A percentile compares a stretch with the other conserved stretches of the same genome.
These are phyloP conservation scores for Grosmannia serpens DNA, from an alignment of 2,329 filamentous ascomycete genomes.

Conservation along the genomic window DNA sequence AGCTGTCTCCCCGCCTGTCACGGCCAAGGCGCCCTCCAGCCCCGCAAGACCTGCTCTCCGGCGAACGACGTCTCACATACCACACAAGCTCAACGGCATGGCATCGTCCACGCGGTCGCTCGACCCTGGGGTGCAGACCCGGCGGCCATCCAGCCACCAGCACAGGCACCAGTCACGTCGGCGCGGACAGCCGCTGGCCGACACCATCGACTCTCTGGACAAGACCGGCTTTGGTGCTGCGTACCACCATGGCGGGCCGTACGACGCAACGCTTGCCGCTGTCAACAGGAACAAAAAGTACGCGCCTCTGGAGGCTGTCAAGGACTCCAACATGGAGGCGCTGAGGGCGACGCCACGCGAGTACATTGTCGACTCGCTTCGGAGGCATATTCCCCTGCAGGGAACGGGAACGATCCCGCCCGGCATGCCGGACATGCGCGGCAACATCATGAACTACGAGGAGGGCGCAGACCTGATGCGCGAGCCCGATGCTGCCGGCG, in stretches of 20 bases:
- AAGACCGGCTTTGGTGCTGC: conserved; percentile 42
- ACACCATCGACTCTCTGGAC: conserved; percentile 74
- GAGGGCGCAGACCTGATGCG: conserved; percentile 83
- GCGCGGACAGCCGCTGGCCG: conserved; percentile 55
- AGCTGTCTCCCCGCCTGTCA: not conserved
- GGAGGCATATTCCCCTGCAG: conserved; percentile 66
- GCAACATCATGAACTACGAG: conserved; percentile 63
- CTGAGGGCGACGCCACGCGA: conserved; percentile 70
- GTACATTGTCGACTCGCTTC: conserved; percentile 62
- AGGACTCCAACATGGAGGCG: conserved; percentile 61
- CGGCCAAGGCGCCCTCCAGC: not conserved
- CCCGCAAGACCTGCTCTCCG: not conserved
- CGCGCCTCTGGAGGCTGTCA: conserved; percentile 68
- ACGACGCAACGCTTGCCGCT: conserved; percentile 67
- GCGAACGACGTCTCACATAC: not conserved
- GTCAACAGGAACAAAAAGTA: conserved; percentile 53
- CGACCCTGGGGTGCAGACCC: conserved; percentile 30
- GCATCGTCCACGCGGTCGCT: not conserved
- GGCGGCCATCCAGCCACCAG: conserved; percentile 46
- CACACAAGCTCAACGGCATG: not conserved
- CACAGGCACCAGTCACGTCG: conserved; percentile 40
- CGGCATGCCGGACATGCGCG: conserved; percentile 55
- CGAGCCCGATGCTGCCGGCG: conserved; percentile 54
- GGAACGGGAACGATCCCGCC: conserved; percentile 69
- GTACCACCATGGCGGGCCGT: conserved; percentile 88